Base-by-base conservation (phyloP, 257 asterid genomes). In the Ophiorrhiza pumila region DNA sequence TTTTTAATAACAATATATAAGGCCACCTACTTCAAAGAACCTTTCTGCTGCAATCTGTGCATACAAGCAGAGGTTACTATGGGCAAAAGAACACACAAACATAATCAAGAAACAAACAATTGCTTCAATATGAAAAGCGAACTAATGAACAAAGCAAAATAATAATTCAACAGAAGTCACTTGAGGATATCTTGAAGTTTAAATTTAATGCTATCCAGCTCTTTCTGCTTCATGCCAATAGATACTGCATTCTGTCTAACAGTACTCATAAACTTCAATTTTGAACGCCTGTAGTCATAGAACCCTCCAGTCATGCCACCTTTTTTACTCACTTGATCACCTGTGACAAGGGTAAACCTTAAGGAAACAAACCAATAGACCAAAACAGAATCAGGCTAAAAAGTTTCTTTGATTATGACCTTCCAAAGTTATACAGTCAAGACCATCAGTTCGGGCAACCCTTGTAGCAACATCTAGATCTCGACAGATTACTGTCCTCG, bases 251-350 rank as follows among this genome's bases (percentile, higher is more conserved):
- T 90, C 76, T 79, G 88, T 79, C 81, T 87, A 80, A 95, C 80
- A 70, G 87, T 84, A 80, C 87, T 90, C 95, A 92, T 87, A 74
- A 87, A 89, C 77, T 85, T 95, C 76, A 95, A 72, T 81, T 84
- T 95, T 50, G 99, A 95, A 52, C 98, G 98, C 81, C 95, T 90
- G 60, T 82, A 67, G 80, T 95, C 98, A 84, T 95, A 95, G 83
- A 90, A 95, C 42, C 99, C 99, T 57, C 99, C 99, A 37, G 98
- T 95, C 99, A 95, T 95, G 78, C 98, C 98, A 78, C 99, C 99
- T 80, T 90, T 92, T 85, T 90, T 95, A 89, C 93, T 95, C 58
- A 95, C 99, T 85, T 95, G 99, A 86, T 95, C 99, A 71, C 99
- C 99, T 95, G 86, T 72, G 73, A 71, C 23, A 52, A 82, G 71